Evolutionary conservation across 768 basidiomycete genomes (phyloP).

Genomic region (Boletus rufocinnamomeus): DNA sequence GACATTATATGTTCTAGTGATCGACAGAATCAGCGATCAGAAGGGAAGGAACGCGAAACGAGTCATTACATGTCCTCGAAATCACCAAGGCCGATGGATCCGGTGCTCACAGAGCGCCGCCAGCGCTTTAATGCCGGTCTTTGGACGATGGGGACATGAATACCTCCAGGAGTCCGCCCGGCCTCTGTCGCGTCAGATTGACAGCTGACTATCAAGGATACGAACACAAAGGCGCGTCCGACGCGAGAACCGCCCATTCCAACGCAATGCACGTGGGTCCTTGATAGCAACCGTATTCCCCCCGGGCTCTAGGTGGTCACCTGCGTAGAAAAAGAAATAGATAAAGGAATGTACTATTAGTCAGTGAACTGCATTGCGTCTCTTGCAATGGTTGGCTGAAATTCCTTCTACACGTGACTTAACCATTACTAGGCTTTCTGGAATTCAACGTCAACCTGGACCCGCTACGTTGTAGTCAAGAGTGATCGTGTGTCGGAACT

Average conservation of each 20-base stretch:
- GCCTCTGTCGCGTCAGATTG: slow-evolving; percentile 2
- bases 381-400: too few relatives aligned
- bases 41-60: background rate
- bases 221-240: slow-evolving; percentile 11
- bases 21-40: slow-evolving; percentile 1
- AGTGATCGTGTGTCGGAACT: too few relatives aligned
- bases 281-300: background rate
- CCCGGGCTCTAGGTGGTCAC: background rate
- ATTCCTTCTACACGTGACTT: too few relatives aligned
- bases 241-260: slow-evolving; percentile 17
- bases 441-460: too few relatives aligned
- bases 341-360: background rate
- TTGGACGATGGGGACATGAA: slow-evolving; percentile 29
- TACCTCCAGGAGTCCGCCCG: slow-evolving; percentile 17
- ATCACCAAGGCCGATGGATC: slow-evolving; percentile 59
- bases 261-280: background rate
- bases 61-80: slow-evolving; percentile 58
- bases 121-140: background rate
- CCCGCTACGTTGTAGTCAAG: too few relatives aligned
- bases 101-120: slow-evolving; percentile 25
- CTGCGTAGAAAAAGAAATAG: background rate
- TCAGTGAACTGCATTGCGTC: background rate
- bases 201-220: slow-evolving; percentile 1
- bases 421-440: too few relatives aligned
- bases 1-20: slow-evolving; percentile 61